Base-by-base conservation (phyloP, 2,329 filamentous ascomycete species). In the Fusarium beomiforme region DNA sequence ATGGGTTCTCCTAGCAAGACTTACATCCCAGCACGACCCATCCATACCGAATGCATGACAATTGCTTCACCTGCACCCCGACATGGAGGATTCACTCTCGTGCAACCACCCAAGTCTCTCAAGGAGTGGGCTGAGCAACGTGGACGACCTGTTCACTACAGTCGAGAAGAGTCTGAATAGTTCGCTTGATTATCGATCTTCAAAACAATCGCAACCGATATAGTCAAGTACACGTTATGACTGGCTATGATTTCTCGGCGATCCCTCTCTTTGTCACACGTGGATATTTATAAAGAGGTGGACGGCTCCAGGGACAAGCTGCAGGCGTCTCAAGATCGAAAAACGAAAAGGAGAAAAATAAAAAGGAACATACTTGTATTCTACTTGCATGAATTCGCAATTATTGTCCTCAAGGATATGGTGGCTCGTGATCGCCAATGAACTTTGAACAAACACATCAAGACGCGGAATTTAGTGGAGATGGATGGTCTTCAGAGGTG, bases 381-480 rank as follows among this genome's bases (percentile, higher is more conserved):
- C n/a, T n/a, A n/a, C n/a, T n/a, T n/a, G n/a, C n/a, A n/a, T n/a
- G n/a, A 29, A 29, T 10, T 29, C 29, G 29, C 29, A 29, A 29
- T 29, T 29, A 29, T 29, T 29, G 4, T 10, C 29, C 29, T 29
- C 8, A 29, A 29, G 5, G 8, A 29, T 29, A 9, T 29, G 29
- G 29, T 29, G 29, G 7, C 29, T 29, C 29, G 29, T 29, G 29
- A 29, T 29, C 29, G 11, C 29, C 29, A 8, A 29, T 29, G 29
- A 10, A 9, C 11, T 29, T 29, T 29, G 29, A 9, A 29, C 29
- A 29, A 10, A 8, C 29, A 29, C n/a, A n/a, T n/a, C n/a, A n/a
- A 17, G 2, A 3, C 14, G 5, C 0, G 14, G 2, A 33, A 17
- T 0, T 2, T 10, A 8, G 11, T 17, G 5, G 4, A n/a, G n/a